Conservation (phyloP, 106 monocot species). For the Triglochin maritima region DNA sequence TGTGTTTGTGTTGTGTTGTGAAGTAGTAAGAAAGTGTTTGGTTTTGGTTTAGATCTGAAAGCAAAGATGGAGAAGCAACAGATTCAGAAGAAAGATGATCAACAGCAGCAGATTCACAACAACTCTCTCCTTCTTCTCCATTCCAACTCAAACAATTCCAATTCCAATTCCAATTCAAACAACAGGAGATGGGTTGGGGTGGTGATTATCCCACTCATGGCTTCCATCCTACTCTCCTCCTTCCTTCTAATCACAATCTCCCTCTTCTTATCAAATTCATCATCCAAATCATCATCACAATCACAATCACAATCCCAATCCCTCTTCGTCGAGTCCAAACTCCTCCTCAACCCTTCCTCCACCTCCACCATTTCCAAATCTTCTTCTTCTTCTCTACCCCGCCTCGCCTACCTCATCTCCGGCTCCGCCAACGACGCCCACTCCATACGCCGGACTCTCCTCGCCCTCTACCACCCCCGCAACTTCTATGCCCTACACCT, state of each 20-base stretch:
- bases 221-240: background rate
- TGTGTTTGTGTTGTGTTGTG: too few relatives aligned
- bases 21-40: too few relatives aligned
- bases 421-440: conserved; percentile 37
- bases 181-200: too few relatives aligned
- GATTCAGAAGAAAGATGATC: too few relatives aligned
- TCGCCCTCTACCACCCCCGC: conserved; percentile 12
- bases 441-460: conserved; percentile 3
- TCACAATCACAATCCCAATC: background rate
- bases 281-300: background rate
- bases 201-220: too few relatives aligned
- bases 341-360: conserved; percentile 1
- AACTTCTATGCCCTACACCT: conserved; percentile 15
- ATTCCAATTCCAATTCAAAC: too few relatives aligned
- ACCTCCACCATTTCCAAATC: background rate
- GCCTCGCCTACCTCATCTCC: conserved; percentile 40
- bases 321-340: conserved; percentile 37
- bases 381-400: conserved; percentile 2
- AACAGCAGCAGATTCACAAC: too few relatives aligned
- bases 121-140: too few relatives aligned
- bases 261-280: background rate
- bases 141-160: too few relatives aligned
- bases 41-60: too few relatives aligned
- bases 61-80: too few relatives aligned
- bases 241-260: background rate